Base-by-base conservation (phyloP, 768 basidiomycete species). In the Amanita jacksonii region DNA sequence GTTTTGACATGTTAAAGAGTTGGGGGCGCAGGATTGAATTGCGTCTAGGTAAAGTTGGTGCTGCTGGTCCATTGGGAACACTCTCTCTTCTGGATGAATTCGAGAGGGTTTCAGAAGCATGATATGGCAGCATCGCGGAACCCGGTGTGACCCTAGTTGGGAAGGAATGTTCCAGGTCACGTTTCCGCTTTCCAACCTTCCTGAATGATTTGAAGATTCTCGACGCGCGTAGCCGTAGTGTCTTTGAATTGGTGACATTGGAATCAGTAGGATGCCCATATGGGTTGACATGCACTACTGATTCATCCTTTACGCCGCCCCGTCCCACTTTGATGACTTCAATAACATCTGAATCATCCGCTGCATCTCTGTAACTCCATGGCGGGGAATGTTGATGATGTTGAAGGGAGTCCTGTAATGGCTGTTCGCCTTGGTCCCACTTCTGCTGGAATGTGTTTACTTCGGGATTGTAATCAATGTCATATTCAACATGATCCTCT, bases 311-410 rank as follows among this genome's bases (percentile, higher is more conserved):
- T 38, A 53, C 34, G 20, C 20, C 41, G 40, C 57, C 51, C 28
- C 76, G 70, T 50, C 69, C 65, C 46, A 81, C 69, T 54, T 76
- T 78, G 30, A 81, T 64, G 23, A 81, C 72, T 54, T 81, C 79
- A 10, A 79, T 61, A 27, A 80, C 68, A 51, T 78, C 77, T 15
- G 73, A 76, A 48, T 73, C 74, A 46, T 69, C 58, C 12, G 62
- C 68, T 31, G 54, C 41, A 30, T 60, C 55, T 31, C 48, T 37
- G 51, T 12, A 23, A 23, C 18, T 36, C 33, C 38, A 57, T 41
- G 36, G 34, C 42, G 49, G 31, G 43, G 51, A 22, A 49, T 49
- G 39, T 37, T 35, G 32, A 32, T 43, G 49, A 38, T n/a, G n/a
- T n/a, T 50, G 50, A 43, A 48, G 30, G 42, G 44, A 45, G 47